Percentiles rank a stretch among this genome's conserved stretches.
Evolutionary conservation across 2,329 filamentous ascomycete genomes (phyloP).

Genomic region (Sphaerulina musiva): DNA sequence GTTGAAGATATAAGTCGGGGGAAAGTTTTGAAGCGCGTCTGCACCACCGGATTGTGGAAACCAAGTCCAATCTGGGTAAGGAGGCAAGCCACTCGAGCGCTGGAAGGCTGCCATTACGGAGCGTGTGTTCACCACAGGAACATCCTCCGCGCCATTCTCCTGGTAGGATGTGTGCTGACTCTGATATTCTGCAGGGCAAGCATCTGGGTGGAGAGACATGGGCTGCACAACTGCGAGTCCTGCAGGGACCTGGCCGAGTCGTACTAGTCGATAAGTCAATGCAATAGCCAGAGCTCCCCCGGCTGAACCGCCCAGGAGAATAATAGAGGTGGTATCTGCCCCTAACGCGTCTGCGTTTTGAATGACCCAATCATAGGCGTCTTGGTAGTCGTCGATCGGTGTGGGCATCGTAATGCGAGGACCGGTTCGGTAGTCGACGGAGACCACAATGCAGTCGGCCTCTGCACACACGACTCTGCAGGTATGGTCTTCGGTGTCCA

Average conservation of each 20-base stretch:
- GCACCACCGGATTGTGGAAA: conserved; percentile 9
- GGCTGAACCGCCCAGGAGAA: conserved; percentile 18
- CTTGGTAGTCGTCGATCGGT: conserved; percentile 29
- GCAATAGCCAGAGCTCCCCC: conserved; percentile 17
- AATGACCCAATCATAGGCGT: conserved; percentile 11
- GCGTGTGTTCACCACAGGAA: conserved; percentile 1
- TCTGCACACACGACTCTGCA: conserved; percentile 31
- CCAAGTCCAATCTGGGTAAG: conserved; percentile 3
- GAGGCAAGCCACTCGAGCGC: not conserved
- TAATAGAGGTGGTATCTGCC: conserved; percentile 8
- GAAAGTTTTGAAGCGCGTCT: conserved; percentile 14
- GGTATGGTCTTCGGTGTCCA: conserved; percentile 34
- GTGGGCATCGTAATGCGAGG: conserved; percentile 18
- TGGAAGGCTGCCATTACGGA: conserved; percentile 8
- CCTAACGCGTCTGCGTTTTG: conserved; percentile 4
- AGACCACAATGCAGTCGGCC: conserved; percentile 32
- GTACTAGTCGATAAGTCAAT: not conserved
- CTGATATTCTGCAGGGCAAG: conserved; percentile 12
- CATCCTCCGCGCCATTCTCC: not conserved
- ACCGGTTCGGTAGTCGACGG: conserved; percentile 31
- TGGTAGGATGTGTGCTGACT: conserved; percentile 4
- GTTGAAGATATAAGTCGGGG: conserved; percentile 18
- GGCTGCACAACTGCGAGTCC: conserved; percentile 14
- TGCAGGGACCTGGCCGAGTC: not conserved
- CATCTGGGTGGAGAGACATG: conserved; percentile 12